Evolutionary conservation across 2,329 filamentous ascomycete genomes (phyloP).

Genomic region (Amesomyces nigricolor): DNA sequence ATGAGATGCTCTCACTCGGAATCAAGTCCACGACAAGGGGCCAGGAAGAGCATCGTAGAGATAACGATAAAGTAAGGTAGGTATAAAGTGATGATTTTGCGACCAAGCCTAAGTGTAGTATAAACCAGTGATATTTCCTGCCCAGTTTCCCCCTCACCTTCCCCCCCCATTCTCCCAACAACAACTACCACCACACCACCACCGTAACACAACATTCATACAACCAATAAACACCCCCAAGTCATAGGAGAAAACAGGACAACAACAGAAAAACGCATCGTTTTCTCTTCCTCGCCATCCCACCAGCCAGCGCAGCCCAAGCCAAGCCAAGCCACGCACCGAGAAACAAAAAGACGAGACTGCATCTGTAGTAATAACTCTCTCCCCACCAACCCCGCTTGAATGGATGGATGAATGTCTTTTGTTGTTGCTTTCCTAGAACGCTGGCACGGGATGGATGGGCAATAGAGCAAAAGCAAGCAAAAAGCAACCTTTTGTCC

Average conservation of each 20-base stretch:
- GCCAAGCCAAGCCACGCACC: not conserved
- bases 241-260: no score
- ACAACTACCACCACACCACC: no score
- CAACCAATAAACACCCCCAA: constrained; percentile 1
- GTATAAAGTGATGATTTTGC: no score
- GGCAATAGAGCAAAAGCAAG: not conserved
- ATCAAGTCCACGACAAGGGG: no score
- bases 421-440: not conserved
- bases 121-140: no score
- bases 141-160: not conserved
- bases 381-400: no score
- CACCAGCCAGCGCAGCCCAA: not conserved
- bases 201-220: not conserved
- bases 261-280: not conserved
- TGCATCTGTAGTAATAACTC: no score
- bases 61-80: no score
- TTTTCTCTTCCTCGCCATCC: constrained; percentile 2
- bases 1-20: no score
- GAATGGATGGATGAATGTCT: not conserved
- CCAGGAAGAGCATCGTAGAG: no score
- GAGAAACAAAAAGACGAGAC: not conserved
- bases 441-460: no score
- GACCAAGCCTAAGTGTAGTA: no score
- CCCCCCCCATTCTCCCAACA: not conserved
- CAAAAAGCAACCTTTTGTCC: not conserved